Conservation (phyloP, 148 eudicot species). For the Selenicereus undatus region DNA sequence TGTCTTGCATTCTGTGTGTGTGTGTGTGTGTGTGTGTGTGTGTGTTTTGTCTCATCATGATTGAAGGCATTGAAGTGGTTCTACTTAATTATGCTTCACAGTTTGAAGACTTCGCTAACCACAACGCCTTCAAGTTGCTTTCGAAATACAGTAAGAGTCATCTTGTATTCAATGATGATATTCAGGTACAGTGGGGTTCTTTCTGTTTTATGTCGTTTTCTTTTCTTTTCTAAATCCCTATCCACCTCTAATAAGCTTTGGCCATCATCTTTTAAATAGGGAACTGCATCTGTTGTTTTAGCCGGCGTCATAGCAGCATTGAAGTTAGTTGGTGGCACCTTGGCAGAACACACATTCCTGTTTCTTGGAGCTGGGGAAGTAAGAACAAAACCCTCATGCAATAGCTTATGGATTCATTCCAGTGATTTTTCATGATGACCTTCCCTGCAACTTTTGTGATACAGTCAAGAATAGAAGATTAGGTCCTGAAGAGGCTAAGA, state of each 20-base stretch:
- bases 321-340: constrained; percentile 74
- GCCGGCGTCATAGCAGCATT: constrained; percentile 81
- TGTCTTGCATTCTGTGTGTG: constrained; percentile 15
- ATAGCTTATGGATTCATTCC: constrained; percentile 7
- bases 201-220: neutral
- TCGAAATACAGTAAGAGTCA: constrained; percentile 72
- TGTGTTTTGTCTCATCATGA: neutral
- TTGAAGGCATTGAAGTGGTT: neutral
- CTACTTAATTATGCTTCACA: constrained; percentile 8
- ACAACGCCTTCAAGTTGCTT: constrained; percentile 91
- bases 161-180: constrained; percentile 94
- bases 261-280: constrained; percentile 39
- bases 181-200: constrained; percentile 51
- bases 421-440: neutral
- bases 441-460: neutral
- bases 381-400: constrained; percentile 13
- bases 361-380: constrained; percentile 99
- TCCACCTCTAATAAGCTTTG: constrained; percentile 9
- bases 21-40: too few relatives aligned
- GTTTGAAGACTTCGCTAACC: constrained; percentile 99
- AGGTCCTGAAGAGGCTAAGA: neutral
- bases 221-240: neutral
- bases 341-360: constrained; percentile 75
- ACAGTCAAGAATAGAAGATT: neutral
- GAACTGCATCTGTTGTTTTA: constrained; percentile 89